Evolutionary conservation across 352 stramenopile species (phyloP).

Genomic region (Phytophthora citrophthora): DNA sequence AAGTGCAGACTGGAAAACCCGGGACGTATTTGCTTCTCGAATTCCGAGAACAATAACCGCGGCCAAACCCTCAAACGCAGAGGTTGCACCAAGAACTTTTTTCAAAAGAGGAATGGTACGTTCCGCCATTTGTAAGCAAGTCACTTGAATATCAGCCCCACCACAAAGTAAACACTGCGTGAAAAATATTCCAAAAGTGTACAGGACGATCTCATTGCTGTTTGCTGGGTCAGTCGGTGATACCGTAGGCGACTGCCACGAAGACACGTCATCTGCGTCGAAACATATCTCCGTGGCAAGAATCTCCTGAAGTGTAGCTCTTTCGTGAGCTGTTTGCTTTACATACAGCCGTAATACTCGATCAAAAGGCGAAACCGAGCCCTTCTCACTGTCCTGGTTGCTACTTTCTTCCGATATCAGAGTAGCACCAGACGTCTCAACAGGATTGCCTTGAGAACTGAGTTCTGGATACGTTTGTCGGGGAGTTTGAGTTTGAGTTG

Average conservation of each 20-base stretch:
- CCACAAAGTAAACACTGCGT: slow-evolving; percentile 46
- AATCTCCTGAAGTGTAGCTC: slow-evolving; percentile 23
- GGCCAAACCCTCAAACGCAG: slow-evolving; percentile 52
- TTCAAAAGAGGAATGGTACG: slow-evolving; percentile 32
- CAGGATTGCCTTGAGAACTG: background rate
- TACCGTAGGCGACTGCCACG: slow-evolving; percentile 30
- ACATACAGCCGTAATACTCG: slow-evolving; percentile 22
- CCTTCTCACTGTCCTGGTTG: background rate
- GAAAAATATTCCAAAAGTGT: slow-evolving; percentile 66
- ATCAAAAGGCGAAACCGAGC: slow-evolving; percentile 27
- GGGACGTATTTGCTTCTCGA: slow-evolving; percentile 21
- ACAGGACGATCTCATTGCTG: slow-evolving; percentile 31
- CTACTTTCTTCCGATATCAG: too few species aligned
- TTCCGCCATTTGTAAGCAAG: slow-evolving; percentile 41
- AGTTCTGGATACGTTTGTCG: slow-evolving; percentile 1
- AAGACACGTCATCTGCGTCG: background rate
- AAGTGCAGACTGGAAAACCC: slow-evolving; percentile 47
- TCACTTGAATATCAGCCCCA: slow-evolving; percentile 27
- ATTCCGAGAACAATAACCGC: slow-evolving; percentile 43
- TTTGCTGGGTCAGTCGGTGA: slow-evolving; percentile 29
- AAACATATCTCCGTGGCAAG: slow-evolving; percentile 5
- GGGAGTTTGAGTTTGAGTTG: background rate
- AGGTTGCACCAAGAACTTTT: slow-evolving; percentile 18
- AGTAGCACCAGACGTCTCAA: too few species aligned
- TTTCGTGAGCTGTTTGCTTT: slow-evolving; percentile 27